Conservation (phyloP, 2,329 filamentous ascomycete genomes). For the Immersiporthe knoxdaviesiana region DNA sequence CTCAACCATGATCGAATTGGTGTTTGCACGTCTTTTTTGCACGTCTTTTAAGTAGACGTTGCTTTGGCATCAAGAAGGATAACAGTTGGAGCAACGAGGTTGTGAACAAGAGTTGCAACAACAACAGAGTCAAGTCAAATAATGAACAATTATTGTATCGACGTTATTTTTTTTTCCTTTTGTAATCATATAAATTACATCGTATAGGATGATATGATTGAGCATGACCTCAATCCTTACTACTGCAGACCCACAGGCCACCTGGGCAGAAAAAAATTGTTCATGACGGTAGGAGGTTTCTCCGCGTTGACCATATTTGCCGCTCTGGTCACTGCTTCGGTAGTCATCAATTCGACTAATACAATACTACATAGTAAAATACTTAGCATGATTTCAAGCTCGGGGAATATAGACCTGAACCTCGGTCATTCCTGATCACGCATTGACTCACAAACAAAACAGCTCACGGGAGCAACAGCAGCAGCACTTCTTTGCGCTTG, state of each 20-base stretch:
- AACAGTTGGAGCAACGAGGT: neutral
- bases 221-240: neutral
- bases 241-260: slow-evolving; percentile 4
- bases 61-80: neutral
- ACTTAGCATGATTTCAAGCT: neutral
- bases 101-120: neutral
- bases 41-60: neutral
- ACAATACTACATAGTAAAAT: too few relatives aligned
- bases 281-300: slow-evolving; percentile 2
- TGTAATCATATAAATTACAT: neutral
- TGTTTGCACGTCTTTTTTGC: neutral
- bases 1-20: too few relatives aligned
- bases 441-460: neutral
- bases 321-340: neutral
- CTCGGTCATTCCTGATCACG: neutral
- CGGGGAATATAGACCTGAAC: neutral
- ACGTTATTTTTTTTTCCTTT: too few relatives aligned
- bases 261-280: neutral
- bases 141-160: too few relatives aligned
- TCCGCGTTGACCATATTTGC: neutral
- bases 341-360: neutral
- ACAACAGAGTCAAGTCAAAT: too few relatives aligned
- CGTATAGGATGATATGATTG: neutral
- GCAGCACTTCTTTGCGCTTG: neutral
- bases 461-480: neutral